Evolutionary conservation across 169 alveolate genomes (phyloP).

Genomic region (Eimeria falciformis): DNA sequence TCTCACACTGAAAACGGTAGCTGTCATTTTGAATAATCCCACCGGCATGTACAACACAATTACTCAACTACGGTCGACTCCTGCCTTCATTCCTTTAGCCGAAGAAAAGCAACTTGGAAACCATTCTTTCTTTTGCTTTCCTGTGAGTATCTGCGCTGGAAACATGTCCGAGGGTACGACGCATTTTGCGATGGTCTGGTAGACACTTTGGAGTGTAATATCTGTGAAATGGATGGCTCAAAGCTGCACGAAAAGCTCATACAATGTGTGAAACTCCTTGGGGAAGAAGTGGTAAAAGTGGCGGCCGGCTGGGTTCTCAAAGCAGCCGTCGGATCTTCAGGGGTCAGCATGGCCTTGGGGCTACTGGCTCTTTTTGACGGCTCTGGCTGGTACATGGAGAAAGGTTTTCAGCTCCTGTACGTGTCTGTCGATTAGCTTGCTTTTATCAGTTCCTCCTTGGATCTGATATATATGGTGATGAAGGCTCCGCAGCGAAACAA

Average conservation of each 20-base stretch:
- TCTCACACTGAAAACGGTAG: slow-evolving; percentile 33
- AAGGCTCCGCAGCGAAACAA: neutral
- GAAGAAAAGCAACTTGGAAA: slow-evolving; percentile 18
- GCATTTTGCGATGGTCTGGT: neutral
- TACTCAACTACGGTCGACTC: slow-evolving; percentile 42
- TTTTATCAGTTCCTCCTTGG: slow-evolving; percentile 21
- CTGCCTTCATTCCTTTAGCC: slow-evolving; percentile 27
- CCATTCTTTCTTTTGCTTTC: too few species aligned
- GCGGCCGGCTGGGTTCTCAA: slow-evolving; percentile 56
- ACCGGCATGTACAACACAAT: slow-evolving; percentile 55
- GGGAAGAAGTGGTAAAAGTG: slow-evolving; percentile 6
- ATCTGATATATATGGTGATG: slow-evolving; percentile 7
- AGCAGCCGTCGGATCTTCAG: slow-evolving; percentile 15
- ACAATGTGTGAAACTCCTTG: neutral
- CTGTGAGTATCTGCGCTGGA: neutral
- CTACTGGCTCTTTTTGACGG: slow-evolving; percentile 32
- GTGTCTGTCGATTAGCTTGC: slow-evolving; percentile 14
- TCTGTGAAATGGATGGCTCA: neutral
- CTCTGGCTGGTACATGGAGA: slow-evolving; percentile 3
- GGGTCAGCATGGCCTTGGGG: slow-evolving; percentile 52
- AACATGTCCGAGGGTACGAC: neutral
- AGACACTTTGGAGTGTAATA: neutral
- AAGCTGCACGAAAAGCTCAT: slow-evolving; percentile 25
- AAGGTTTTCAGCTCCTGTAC: slow-evolving; percentile 25
- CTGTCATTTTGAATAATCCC: slow-evolving; percentile 20